Conservation (phyloP, 345 rosid species). For the Salix arbutifolia region DNA sequence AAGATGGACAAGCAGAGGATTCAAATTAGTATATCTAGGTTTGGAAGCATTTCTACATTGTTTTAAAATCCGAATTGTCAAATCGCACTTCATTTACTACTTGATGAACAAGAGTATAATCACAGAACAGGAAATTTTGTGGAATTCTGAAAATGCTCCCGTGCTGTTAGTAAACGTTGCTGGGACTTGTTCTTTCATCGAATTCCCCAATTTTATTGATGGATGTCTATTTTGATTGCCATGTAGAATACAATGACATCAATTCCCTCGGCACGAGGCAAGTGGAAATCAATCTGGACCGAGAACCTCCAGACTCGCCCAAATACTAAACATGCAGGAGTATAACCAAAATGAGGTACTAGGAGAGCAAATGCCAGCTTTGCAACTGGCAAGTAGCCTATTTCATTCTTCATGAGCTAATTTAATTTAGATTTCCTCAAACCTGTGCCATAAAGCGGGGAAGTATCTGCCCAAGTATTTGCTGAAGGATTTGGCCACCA, state of each 20-base stretch:
- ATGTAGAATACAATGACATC: neutral
- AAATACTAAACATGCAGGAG: neutral
- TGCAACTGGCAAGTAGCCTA: neutral
- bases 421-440: conserved; percentile 15
- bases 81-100: neutral
- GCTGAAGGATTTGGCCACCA: conserved; percentile 77
- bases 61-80: neutral
- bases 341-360: neutral
- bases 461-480: conserved; percentile 74
- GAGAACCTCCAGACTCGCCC: neutral
- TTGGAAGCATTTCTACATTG: neutral
- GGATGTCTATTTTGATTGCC: neutral
- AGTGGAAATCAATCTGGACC: neutral
- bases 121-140: neutral
- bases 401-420: conserved; percentile 8
- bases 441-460: conserved; percentile 96
- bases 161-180: neutral
- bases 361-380: neutral
- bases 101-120: neutral
- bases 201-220: neutral
- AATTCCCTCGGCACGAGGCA: neutral
- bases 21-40: neutral
- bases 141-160: neutral
- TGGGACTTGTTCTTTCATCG: neutral
- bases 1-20: neutral